A percentile compares a stretch with the other conserved stretches of the same genome.
Conservation (phyloP, 495 filamentous ascomycete species). For the Lasiosphaeria ovina region DNA sequence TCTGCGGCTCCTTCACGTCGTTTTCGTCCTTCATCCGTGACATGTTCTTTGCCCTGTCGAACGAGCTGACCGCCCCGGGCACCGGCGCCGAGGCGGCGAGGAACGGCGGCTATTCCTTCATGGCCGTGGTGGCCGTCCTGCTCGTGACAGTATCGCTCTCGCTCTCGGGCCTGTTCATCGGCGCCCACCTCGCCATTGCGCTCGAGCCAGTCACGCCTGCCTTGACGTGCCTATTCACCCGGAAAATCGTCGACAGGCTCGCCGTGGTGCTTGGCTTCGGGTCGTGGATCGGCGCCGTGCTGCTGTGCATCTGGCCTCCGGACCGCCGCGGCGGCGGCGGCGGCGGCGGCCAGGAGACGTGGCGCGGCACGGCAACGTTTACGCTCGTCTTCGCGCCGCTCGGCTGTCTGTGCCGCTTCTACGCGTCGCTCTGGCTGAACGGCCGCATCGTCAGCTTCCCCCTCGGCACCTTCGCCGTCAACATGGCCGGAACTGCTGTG, state of each 20-base stretch:
- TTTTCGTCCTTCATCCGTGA: constrained; percentile 91
- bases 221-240: constrained; percentile 55
- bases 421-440: constrained; percentile 66
- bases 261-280: constrained; percentile 64
- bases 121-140: constrained; percentile 71
- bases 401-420: constrained; percentile 76
- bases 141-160: constrained; percentile 67
- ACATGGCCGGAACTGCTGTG: constrained; percentile 68
- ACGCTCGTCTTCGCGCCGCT: constrained; percentile 82
- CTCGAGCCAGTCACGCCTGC: constrained; percentile 54
- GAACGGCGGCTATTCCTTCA: constrained; percentile 79
- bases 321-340: constrained; percentile 52
- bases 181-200: constrained; percentile 76
- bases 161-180: constrained; percentile 64
- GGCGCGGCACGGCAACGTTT: constrained; percentile 74
- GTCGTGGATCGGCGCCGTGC: constrained; percentile 75
- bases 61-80: constrained; percentile 48
- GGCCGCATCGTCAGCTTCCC: constrained; percentile 67
- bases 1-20: constrained; percentile 89
- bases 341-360: constrained; percentile 51
- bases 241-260: constrained; percentile 61
- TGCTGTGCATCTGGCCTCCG: constrained; percentile 74
- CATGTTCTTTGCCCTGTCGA: constrained; percentile 77
- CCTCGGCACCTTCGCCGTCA: constrained; percentile 84
- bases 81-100: constrained; percentile 33